Percentiles rank a stretch among this genome's conserved stretches.
These are phyloP conservation scores for Cyberlindnera sargentensis DNA, from an alignment of 805 yeast genomes.

Conservation along the genomic window DNA sequence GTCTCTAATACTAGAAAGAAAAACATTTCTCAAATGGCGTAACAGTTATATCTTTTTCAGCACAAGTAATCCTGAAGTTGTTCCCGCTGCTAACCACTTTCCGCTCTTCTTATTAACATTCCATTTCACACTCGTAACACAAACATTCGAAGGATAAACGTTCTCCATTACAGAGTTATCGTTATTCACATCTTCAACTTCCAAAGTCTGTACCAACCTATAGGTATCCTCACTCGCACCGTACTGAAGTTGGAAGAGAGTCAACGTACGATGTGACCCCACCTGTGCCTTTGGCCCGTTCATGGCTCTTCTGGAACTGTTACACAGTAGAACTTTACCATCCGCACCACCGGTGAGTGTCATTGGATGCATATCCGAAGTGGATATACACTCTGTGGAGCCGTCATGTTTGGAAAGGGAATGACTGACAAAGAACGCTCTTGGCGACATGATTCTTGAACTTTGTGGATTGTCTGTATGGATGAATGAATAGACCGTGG, in stretches of 20 bases:
- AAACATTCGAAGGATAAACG: conserved; percentile 43
- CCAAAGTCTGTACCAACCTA: conserved; percentile 35
- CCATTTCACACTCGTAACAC: conserved; percentile 51
- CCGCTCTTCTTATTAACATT: conserved; percentile 38
- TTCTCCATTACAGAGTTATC: conserved; percentile 22
- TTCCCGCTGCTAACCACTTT: conserved; percentile 47
- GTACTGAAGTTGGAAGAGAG: conserved; percentile 35
- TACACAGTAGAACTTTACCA: conserved; percentile 37
- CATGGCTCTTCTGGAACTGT: conserved; percentile 30
- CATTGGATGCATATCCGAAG: conserved; percentile 41
- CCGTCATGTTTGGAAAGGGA: conserved; percentile 34
- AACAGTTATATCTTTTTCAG: conserved; percentile 5
- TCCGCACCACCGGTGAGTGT: conserved; percentile 42
- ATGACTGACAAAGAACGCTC: conserved; percentile 28
- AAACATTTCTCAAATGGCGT: too few relatives aligned
- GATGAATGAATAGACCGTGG: conserved; percentile 31
- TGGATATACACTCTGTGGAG: conserved; percentile 32
- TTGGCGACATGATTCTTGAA: conserved; percentile 29
- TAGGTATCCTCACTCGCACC: conserved; percentile 30
- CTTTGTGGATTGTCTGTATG: conserved; percentile 36
- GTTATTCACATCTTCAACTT: conserved; percentile 24
- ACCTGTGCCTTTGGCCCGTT: conserved; percentile 28
- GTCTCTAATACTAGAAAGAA: too few relatives aligned
- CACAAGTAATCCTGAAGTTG: conserved; percentile 43
- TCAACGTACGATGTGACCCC: conserved; percentile 24